Evolutionary conservation across 345 rosid species (phyloP).

Genomic region (Laguncularia racemosa): DNA sequence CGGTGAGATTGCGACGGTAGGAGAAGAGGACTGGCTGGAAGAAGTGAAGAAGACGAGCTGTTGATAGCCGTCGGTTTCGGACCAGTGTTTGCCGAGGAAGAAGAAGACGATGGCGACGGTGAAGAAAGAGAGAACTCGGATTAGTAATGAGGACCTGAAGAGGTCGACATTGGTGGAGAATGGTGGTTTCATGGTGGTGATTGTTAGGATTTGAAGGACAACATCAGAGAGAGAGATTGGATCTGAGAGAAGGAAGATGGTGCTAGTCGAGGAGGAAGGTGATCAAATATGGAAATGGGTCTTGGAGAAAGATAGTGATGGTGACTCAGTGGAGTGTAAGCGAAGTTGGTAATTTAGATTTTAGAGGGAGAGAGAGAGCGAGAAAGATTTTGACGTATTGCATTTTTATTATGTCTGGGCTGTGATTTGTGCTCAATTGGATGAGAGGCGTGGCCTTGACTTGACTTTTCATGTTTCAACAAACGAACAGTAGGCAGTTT

Average conservation of each 20-base stretch:
- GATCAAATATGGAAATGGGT: no score
- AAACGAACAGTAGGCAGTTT: no score
- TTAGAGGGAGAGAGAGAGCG: no score
- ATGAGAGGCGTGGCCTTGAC: no score
- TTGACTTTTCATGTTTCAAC: no score
- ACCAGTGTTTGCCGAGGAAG: slow-evolving; percentile 86
- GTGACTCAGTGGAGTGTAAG: no score
- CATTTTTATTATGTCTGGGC: no score
- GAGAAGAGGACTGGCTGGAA: slow-evolving; percentile 40
- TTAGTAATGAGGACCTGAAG: slow-evolving; percentile 25
- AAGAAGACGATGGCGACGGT: slow-evolving; percentile 61
- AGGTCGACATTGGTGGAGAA: slow-evolving; percentile 17
- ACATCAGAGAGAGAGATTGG: not conserved
- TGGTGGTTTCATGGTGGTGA: slow-evolving; percentile 33
- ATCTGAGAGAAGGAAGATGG: not conserved
- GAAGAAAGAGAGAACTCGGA: slow-evolving; percentile 42
- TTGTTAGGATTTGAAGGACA: slow-evolving; percentile 7
- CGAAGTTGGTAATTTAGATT: no score
- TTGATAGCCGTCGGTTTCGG: slow-evolving; percentile 56
- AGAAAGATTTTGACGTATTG: no score
- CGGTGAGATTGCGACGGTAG: slow-evolving; percentile 51
- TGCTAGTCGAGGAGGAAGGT: no score
- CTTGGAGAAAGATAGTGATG: no score
- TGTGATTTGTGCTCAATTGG: no score
- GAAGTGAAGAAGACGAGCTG: slow-evolving; percentile 79